These are phyloP conservation scores for Lunasporangiospora selenospora DNA, from an alignment of 192 early-diverging fungal genomes.

Conservation along the genomic window DNA sequence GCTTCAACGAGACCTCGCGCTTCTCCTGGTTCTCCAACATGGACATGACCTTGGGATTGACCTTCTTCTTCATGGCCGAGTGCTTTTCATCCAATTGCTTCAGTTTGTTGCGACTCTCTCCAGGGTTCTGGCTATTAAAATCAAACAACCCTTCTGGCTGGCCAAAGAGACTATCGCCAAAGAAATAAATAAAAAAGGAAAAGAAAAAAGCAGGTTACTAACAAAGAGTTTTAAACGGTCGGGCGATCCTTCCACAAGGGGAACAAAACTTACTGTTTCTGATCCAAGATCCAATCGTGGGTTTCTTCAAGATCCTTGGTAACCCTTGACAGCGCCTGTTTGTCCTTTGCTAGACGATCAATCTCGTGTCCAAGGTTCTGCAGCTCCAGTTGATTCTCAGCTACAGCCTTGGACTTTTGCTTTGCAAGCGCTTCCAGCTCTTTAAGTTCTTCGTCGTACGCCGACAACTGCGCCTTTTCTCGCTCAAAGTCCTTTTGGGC, in stretches of 20 bases:
- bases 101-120: constrained; percentile 74
- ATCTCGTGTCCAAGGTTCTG: constrained; percentile 83
- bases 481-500: constrained; percentile 63
- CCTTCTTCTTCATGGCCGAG: constrained; percentile 80
- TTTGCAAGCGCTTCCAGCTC: constrained; percentile 73
- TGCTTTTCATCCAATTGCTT: constrained; percentile 80
- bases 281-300: constrained; percentile 88
- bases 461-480: constrained; percentile 70
- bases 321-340: constrained; percentile 52
- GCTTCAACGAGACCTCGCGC: constrained; percentile 81
- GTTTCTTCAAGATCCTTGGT: constrained; percentile 59
- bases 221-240: too few relatives aligned
- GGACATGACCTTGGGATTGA: constrained; percentile 95
- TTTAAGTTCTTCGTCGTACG: constrained; percentile 82
- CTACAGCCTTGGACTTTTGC: constrained; percentile 67
- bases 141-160: constrained; percentile 83
- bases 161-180: constrained; percentile 92
- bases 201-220: neutral
- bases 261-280: constrained; percentile 81
- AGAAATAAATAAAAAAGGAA: constrained; percentile 5
- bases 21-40: constrained; percentile 95
- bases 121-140: constrained; percentile 77
- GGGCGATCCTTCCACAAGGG: too few relatives aligned
- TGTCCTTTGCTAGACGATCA: constrained; percentile 72
- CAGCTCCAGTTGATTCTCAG: constrained; percentile 77